Evolutionary conservation across 352 stramenopile species (phyloP), one percentile per base, ranked within the genome.

Genomic region (Phytopythium mirpurense): DNA sequence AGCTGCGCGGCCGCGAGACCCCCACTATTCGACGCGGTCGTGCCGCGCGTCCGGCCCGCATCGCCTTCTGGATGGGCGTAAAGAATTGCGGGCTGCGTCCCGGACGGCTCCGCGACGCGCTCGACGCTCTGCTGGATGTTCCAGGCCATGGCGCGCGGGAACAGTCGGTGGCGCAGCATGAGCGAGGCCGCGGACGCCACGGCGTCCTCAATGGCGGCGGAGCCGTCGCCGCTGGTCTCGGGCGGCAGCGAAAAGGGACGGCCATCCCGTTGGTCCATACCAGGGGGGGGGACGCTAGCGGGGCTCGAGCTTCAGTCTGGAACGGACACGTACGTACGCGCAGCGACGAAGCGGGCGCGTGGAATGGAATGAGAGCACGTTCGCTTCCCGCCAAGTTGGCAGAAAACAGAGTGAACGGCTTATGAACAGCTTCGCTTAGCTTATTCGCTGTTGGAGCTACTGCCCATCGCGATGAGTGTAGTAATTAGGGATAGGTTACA

Each of bases 91-190:
- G 45, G 29, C 29, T 27, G 16, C 31, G 27, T 32, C 14, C 12
- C 19, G 23, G 32, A 0, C 21, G 59, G 43, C 27, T 66, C 35
- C 23, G 53, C 19, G 10, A 37, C 42, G 18, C 59, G 44, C 18
- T 57, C 24, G 29, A 53, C 54, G 50, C 42, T 67, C 18, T 78
- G 70, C n/a, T 62, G 63, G 15, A 75, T 62, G 46, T 70, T 71
- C 72, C 72, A 86, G 40, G 72, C 74, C 75, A 86, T 86, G 37
- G 72, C 75, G 19, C 75, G 70, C 15, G 75, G 75, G 60, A 86
- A 86, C 40, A 86, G 56, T 10, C 75, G 75, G 54, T 86, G 75
- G 49, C 70, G 72, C 59, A 86, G 65, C 51, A 74, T 58, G 42
- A 73, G 55, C 29, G 54, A 51, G 19, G 57, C 59, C 10, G 53